Evolutionary conservation across 495 filamentous ascomycete species (phyloP).

Genomic region (Pseudotulostoma volvatum): DNA sequence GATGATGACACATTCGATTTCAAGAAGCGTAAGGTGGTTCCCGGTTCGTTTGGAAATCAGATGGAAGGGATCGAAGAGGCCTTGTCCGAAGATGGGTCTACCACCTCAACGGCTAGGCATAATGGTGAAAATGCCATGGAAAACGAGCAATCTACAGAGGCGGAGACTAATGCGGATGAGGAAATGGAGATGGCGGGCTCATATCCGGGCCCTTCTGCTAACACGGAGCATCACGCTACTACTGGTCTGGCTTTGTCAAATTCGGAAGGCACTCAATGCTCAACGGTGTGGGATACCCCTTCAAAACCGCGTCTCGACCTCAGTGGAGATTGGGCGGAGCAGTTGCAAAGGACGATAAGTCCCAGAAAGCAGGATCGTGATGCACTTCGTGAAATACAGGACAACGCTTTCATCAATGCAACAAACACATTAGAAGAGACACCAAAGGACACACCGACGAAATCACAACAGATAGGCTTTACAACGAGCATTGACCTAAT

Average conservation of each 20-base stretch:
- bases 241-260: conserved; percentile 28
- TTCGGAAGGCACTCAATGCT: conserved; percentile 26
- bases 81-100: conserved; percentile 50
- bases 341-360: conserved; percentile 80
- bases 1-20: conserved; percentile 74
- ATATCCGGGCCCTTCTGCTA: conserved; percentile 46
- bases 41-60: conserved; percentile 59
- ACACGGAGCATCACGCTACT: conserved; percentile 45
- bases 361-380: conserved; percentile 74
- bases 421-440: conserved; percentile 18
- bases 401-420: conserved; percentile 31
- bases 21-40: conserved; percentile 51
- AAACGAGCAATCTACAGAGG: conserved; percentile 41
- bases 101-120: too few relatives aligned
- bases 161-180: conserved; percentile 53
- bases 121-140: conserved; percentile 47
- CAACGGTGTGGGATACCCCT: conserved; percentile 36
- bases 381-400: conserved; percentile 43
- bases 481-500: conserved; percentile 75
- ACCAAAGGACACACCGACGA: conserved; percentile 14
- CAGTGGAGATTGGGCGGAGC: conserved; percentile 69
- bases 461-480: conserved; percentile 40
- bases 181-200: conserved; percentile 66
- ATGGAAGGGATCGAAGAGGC: conserved; percentile 38
- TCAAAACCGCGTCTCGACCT: conserved; percentile 40